These are phyloP conservation scores for Colletotrichum sp. DNA, from an alignment of 2,329 filamentous ascomycete species.

Conservation along the genomic window DNA sequence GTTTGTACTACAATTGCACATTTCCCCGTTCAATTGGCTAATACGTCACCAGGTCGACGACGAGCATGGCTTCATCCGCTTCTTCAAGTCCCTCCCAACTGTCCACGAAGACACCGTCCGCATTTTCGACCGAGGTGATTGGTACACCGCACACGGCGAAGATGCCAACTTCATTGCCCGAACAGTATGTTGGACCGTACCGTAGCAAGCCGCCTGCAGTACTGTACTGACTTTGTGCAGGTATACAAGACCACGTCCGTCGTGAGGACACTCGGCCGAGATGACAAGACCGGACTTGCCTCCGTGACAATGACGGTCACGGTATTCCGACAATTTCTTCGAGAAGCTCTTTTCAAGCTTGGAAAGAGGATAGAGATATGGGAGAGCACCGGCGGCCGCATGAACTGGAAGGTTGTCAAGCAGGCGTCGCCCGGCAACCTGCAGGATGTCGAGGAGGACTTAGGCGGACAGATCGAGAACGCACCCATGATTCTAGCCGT, in stretches of 20 bases:
- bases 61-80: conserved; percentile 94
- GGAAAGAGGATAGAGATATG: conserved; percentile 93
- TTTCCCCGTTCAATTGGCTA: not conserved
- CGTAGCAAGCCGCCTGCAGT: not conserved
- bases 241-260: conserved; percentile 99
- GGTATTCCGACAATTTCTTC: conserved; percentile 93
- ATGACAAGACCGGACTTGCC: conserved; percentile 81
- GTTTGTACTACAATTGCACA: conserved; percentile 38
- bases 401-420: conserved; percentile 91
- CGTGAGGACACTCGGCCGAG: conserved; percentile 84
- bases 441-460: conserved; percentile 95
- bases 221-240: conserved; percentile 39
- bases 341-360: conserved; percentile 90
- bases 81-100: conserved; percentile 84
- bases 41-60: conserved; percentile 76
- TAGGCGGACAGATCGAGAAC: conserved; percentile 84
- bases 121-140: conserved; percentile 93
- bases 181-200: conserved; percentile 55
- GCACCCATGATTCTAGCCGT: conserved; percentile 95
- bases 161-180: conserved; percentile 85
- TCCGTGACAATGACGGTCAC: conserved; percentile 96
- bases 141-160: conserved; percentile 90
- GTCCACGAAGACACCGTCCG: conserved; percentile 79
- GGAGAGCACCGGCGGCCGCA: conserved; percentile 75
- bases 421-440: conserved; percentile 95